Percentiles rank a stretch among this genome's conserved stretches.
Conservation (phyloP, 768 basidiomycete genomes). For the Psilocybe cyanescens region DNA sequence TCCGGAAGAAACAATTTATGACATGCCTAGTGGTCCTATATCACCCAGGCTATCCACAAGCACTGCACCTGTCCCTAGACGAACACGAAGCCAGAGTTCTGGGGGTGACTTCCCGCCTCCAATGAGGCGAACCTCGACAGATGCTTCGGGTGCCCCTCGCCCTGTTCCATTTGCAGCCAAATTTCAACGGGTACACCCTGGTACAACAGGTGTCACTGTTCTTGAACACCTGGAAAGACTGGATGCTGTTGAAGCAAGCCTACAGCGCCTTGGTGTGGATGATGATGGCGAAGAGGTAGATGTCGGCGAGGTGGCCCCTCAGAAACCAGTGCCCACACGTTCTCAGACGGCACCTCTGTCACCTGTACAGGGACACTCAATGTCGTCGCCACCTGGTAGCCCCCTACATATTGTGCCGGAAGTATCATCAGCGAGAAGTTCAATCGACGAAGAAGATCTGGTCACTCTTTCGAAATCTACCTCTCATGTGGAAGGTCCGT, state of each 20-base stretch:
- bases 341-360: slow-evolving; percentile 31
- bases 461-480: slow-evolving; percentile 78
- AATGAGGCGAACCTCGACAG: slow-evolving; percentile 64
- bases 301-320: slow-evolving; percentile 47
- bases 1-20: slow-evolving; percentile 54
- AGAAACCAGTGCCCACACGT: slow-evolving; percentile 11
- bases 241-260: slow-evolving; percentile 79
- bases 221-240: slow-evolving; percentile 85
- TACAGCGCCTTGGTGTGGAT: slow-evolving; percentile 72
- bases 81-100: slow-evolving; percentile 63
- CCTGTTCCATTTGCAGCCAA: slow-evolving; percentile 87
- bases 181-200: slow-evolving; percentile 81
- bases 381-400: slow-evolving; percentile 63
- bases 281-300: slow-evolving; percentile 59
- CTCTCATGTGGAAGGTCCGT: slow-evolving; percentile 65
- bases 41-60: slow-evolving; percentile 68
- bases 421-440: slow-evolving; percentile 53
- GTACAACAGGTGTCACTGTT: slow-evolving; percentile 85
- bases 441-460: slow-evolving; percentile 71
- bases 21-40: slow-evolving; percentile 37
- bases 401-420: slow-evolving; percentile 63
- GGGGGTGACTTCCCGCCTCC: slow-evolving; percentile 78
- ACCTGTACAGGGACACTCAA: slow-evolving; percentile 37
- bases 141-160: slow-evolving; percentile 64
- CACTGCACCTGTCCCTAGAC: slow-evolving; percentile 60